A percentile compares a stretch with the other conserved stretches of the same genome.
Evolutionary conservation across 208 protist species (phyloP).

Genomic region (Endotrypanum monterogeii): DNA sequence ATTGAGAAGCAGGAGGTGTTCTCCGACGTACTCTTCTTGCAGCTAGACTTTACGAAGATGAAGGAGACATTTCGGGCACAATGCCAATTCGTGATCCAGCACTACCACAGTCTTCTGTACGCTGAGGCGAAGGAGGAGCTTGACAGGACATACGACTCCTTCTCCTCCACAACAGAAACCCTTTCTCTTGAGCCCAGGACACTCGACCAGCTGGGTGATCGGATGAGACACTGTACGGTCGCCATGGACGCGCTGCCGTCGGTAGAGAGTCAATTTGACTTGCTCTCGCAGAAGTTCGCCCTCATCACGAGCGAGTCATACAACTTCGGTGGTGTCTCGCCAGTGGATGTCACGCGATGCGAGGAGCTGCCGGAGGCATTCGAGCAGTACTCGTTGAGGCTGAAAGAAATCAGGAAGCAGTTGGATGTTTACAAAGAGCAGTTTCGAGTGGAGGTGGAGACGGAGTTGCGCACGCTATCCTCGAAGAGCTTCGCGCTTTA

Average conservation of each 20-base stretch:
- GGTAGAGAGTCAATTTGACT: constrained; percentile 91
- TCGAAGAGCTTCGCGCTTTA: constrained; percentile 81
- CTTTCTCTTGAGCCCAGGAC: constrained; percentile 90
- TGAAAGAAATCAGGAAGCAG: constrained; percentile 79
- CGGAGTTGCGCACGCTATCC: constrained; percentile 84
- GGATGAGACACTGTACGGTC: constrained; percentile 82
- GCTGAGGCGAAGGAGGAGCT: constrained; percentile 92
- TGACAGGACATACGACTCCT: constrained; percentile 88
- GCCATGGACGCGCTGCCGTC: constrained; percentile 79
- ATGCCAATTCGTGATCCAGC: constrained; percentile 95
- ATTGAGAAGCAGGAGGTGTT: constrained; percentile 97
- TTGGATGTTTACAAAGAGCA: constrained; percentile 95
- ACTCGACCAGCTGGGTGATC: constrained; percentile 94
- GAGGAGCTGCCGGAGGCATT: constrained; percentile 89
- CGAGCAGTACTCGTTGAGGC: constrained; percentile 82
- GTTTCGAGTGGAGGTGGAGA: constrained; percentile 94
- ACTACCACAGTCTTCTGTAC: constrained; percentile 96
- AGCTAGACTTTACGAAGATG: constrained; percentile 96
- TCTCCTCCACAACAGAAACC: constrained; percentile 67
- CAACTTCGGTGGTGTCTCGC: constrained; percentile 76
- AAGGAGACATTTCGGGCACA: constrained; percentile 96
- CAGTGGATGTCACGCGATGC: constrained; percentile 83
- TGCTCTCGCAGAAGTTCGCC: constrained; percentile 95
- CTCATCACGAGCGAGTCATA: constrained; percentile 90
- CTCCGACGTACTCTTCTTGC: constrained; percentile 94